phyloP scores from a whole-genome alignment of 768 basidiomycete genomes.

The Lactifluus piperatus region DNA sequence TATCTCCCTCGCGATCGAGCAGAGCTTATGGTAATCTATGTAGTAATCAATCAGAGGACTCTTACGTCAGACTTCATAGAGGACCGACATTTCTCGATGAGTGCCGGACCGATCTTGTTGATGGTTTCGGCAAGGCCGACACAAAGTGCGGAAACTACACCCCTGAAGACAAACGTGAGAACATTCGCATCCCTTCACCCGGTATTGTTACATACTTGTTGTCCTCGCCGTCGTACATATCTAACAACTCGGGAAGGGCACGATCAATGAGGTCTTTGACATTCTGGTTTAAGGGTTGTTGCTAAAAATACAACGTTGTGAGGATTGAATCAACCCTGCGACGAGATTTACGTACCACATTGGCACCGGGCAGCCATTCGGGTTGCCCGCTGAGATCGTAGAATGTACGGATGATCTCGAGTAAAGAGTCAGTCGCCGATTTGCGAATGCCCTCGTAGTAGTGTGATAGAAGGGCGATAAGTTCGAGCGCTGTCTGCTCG shows the following conservation, averaged over 20 bases:
- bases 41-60: not conserved
- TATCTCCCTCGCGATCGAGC: slow-evolving; percentile 73
- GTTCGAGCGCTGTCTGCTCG: slow-evolving; percentile 70
- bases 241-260: slow-evolving; percentile 63
- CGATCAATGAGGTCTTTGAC: slow-evolving; percentile 77
- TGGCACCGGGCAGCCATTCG: slow-evolving; percentile 74
- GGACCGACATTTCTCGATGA: slow-evolving; percentile 65
- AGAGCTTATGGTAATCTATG: slow-evolving; percentile 67
- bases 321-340: not conserved
- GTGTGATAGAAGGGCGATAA: slow-evolving; percentile 74
- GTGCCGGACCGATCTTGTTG: slow-evolving; percentile 83
- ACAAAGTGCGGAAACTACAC: slow-evolving; percentile 83
- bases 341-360: slow-evolving; percentile 39
- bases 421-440: slow-evolving; percentile 77
- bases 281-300: slow-evolving; percentile 44
- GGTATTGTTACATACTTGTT: slow-evolving; percentile 68
- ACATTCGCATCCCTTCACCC: not conserved
- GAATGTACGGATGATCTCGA: slow-evolving; percentile 85
- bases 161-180: slow-evolving; percentile 38
- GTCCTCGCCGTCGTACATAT: slow-evolving; percentile 91
- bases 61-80: slow-evolving; percentile 5
- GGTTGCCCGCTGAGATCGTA: slow-evolving; percentile 78
- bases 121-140: slow-evolving; percentile 86
- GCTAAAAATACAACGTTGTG: not conserved
- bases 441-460: slow-evolving; percentile 98